Base-by-base conservation (phyloP, 805 yeast genomes). In the Kazachstania bromeliacearum region DNA sequence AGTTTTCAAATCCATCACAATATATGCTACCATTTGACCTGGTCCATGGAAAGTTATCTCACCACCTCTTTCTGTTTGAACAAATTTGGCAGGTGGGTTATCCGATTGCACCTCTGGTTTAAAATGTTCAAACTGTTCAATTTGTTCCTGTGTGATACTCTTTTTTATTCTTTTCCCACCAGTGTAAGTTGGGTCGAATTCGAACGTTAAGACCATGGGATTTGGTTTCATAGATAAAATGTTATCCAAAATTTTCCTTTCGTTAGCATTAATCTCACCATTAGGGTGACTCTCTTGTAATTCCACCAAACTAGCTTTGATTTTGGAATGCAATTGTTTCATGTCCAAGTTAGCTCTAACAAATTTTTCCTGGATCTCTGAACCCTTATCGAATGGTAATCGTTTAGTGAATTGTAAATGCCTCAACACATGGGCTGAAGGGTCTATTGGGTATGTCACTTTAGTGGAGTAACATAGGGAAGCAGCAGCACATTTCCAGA, bases 31-130 rank as follows among this genome's bases (percentile, higher is more conserved):
- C 26, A 85, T 54, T 59, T 92, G 99, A 0, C 98, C 98, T 1
- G 92, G 82, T 0, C 97, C 97, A 62, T 92, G 99, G 67, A 84
- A 92, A 0, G 98, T 92, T 1, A 92, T 75, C 55, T 92, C 94
- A 0, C 99, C 99, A 12, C 99, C 99, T 42, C 99, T 66, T 36
- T 76, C 76, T 0, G 92, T 72, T 48, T 84, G 89, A n/a, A 78
- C 70, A 51, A 75, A 83, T 21, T 68, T 67, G 12, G 87, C 79
- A n/a, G 69, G 69, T 28, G 64, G 42, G 24, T 49, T 46, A 4
- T 34, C 14, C 35, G 34, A 22, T 47, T 62, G 43, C 22, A 40
- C 5, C 2, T 9, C 13, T 47, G 53, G 14, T 35, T 38, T 20
- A 43, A 53, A 42, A 31, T 42, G 35, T 52, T 59, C 51, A 45